Base-by-base conservation (phyloP, 805 yeast genomes). In the Candida morakotiae region DNA sequence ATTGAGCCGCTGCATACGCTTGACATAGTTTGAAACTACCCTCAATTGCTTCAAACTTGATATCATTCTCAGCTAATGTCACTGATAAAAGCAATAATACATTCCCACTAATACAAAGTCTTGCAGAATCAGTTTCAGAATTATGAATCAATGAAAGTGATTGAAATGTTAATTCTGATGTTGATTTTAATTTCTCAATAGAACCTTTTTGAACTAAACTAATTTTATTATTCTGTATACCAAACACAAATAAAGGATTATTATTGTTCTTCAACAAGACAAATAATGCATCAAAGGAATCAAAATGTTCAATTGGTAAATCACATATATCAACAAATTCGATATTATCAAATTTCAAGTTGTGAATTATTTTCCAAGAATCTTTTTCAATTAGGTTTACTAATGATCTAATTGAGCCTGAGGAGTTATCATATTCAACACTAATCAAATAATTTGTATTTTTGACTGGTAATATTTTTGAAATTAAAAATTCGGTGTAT, bases 1-100 rank as follows among this genome's bases (percentile, higher is more conserved):
- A 25, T 26, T 34, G 37, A n/a, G 8, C 24, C 3, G 31, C 31
- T 9, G 31, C 37, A 34, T 15, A 34, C 8, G 37, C 11, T 18
- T 16, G 24, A 18, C 24, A 19, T 9, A 14, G 11, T 32, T 17
- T 16, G 9, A 16, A 11, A 4, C 19, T 8, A 11, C 9, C 16
- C 24, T 29, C 32, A 18, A 19, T 6, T 11, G 18, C 13, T 16
- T 26, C 28, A 13, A 26, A 26, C 9, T 23, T 5, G 9, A 23
- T 7, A 7, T 23, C 9, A 8, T 9, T 4, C 4, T 10, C 25
- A 23, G 7, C 4, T 23, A 9, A 9, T 7, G 6, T 23, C 9
- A 23, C 11, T 26, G 28, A 26, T 26, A 26, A 15, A 6, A 19
- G 11, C 10, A 32, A 4, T 7, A 32, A 7, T 11, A 32, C 19